Evolutionary conservation across 1,284 basidiomycete genomes (phyloP).

Genomic region (Rhodotorula sp.): DNA sequence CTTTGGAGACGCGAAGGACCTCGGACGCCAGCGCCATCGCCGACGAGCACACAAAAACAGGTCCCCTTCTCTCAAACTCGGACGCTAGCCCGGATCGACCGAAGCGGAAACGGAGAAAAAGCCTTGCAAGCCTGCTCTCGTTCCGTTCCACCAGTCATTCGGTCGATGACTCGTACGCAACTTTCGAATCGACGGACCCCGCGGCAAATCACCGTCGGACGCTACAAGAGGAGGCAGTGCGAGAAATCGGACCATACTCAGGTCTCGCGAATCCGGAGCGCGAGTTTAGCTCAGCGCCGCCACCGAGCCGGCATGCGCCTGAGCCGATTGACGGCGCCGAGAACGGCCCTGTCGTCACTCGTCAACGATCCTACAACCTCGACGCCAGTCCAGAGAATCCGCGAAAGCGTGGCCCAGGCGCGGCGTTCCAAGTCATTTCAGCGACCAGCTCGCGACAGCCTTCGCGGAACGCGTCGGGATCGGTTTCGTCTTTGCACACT

Average conservation of each 20-base stretch:
- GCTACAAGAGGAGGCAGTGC: neutral
- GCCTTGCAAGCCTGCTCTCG: conserved; percentile 24
- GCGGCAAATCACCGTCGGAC: neutral
- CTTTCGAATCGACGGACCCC: neutral
- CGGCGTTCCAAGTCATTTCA: conserved; percentile 35
- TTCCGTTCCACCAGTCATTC: conserved; percentile 10
- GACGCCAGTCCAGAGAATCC: neutral
- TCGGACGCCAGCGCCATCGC: conserved; percentile 2
- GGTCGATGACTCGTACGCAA: neutral
- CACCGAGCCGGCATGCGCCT: neutral
- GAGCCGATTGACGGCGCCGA: neutral
- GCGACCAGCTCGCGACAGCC: conserved; percentile 25
- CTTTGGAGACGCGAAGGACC: neutral
- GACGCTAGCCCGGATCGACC: conserved; percentile 11
- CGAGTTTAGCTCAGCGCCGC: neutral
- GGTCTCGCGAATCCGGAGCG: neutral
- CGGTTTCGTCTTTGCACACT: conserved; percentile 16
- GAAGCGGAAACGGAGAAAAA: conserved; percentile 18
- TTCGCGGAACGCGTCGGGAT: neutral
- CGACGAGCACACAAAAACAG: conserved; percentile 4
- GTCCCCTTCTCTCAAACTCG: neutral
- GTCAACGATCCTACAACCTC: neutral
- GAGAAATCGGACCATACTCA: neutral
- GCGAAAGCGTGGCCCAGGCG: neutral
- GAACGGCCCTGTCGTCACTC: neutral